phyloP scores from a whole-genome alignment of 495 filamentous ascomycete species.

The Penicillium taxi region DNA sequence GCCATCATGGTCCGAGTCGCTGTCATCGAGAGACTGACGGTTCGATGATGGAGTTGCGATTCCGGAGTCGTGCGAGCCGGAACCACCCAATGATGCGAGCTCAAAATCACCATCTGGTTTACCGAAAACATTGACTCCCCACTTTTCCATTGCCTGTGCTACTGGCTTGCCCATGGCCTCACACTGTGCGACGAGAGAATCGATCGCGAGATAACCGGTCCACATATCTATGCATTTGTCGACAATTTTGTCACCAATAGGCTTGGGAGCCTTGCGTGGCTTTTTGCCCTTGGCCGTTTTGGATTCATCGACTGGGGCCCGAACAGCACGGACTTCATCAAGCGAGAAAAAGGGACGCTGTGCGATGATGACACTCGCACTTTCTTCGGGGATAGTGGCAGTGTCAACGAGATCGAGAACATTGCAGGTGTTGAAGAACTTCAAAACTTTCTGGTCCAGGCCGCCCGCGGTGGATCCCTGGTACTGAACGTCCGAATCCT shows the following conservation, averaged over 20 bases:
- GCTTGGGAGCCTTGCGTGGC: conserved; percentile 42
- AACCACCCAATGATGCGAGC: conserved; percentile 50
- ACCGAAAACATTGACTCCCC: conserved; percentile 72
- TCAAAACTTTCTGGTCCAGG: conserved; percentile 54
- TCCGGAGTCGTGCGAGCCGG: conserved; percentile 55
- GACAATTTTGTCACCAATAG: conserved; percentile 64
- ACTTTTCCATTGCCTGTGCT: conserved; percentile 59
- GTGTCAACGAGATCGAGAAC: conserved; percentile 68
- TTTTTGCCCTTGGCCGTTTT: conserved; percentile 41
- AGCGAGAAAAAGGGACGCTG: conserved; percentile 61
- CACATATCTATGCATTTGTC: conserved; percentile 65
- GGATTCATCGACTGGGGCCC: conserved; percentile 35
- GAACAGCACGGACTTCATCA: conserved; percentile 54
- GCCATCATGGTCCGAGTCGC: conserved; percentile 41
- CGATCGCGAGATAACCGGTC: conserved; percentile 68
- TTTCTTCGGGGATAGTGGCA: conserved; percentile 58
- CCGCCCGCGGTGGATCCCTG: conserved; percentile 31
- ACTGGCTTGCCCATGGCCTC: conserved; percentile 61
- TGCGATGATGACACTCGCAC: conserved; percentile 56
- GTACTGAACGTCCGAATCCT: conserved; percentile 50
- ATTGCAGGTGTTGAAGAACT: conserved; percentile 76
- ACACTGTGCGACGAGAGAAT: conserved; percentile 66
- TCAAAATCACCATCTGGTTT: conserved; percentile 59
- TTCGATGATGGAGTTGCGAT: conserved; percentile 61
- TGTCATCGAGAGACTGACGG: conserved; percentile 26